phyloP scores from a whole-genome alignment of 352 stramenopile genomes.

The Phytophthora tentaculata region DNA sequence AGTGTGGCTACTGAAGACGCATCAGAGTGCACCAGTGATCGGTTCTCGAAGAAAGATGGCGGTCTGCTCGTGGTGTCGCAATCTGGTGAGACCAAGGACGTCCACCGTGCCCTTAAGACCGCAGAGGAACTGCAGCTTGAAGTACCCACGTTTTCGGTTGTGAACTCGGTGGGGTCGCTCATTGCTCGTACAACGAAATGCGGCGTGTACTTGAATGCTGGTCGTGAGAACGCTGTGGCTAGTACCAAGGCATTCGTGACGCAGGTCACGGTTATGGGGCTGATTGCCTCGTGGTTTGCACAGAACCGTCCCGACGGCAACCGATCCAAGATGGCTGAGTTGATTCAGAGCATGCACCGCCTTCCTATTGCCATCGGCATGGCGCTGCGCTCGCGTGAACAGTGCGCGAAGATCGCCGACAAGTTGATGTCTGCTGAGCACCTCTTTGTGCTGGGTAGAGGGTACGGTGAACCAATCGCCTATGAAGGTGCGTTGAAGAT shows the following conservation, averaged over 20 bases:
- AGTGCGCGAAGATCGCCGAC: slow-evolving; percentile 92
- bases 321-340: slow-evolving; percentile 81
- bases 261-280: slow-evolving; percentile 93
- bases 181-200: slow-evolving; percentile 95
- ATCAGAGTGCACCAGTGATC: slow-evolving; percentile 89
- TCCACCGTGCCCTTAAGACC: slow-evolving; percentile 93
- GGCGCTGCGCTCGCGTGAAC: slow-evolving; percentile 92
- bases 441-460: slow-evolving; percentile 96
- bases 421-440: slow-evolving; percentile 92
- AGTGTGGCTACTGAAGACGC: slow-evolving; percentile 92
- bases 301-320: slow-evolving; percentile 90
- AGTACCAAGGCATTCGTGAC: slow-evolving; percentile 99
- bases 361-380: slow-evolving; percentile 98
- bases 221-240: slow-evolving; percentile 97
- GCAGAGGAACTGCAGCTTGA: slow-evolving; percentile 75
- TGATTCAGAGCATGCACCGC: slow-evolving; percentile 96
- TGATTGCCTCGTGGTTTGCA: slow-evolving; percentile 92
- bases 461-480: slow-evolving; percentile 94
- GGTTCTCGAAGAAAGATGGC: slow-evolving; percentile 88
- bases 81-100: slow-evolving; percentile 98
- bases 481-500: slow-evolving; percentile 99
- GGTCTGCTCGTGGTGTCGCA: slow-evolving; percentile 97
- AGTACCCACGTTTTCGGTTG: slow-evolving; percentile 92
- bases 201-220: slow-evolving; percentile 98
- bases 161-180: slow-evolving; percentile 97